phyloP scores from a whole-genome alignment of 805 yeast genomes.

The Ogataea minuta region DNA sequence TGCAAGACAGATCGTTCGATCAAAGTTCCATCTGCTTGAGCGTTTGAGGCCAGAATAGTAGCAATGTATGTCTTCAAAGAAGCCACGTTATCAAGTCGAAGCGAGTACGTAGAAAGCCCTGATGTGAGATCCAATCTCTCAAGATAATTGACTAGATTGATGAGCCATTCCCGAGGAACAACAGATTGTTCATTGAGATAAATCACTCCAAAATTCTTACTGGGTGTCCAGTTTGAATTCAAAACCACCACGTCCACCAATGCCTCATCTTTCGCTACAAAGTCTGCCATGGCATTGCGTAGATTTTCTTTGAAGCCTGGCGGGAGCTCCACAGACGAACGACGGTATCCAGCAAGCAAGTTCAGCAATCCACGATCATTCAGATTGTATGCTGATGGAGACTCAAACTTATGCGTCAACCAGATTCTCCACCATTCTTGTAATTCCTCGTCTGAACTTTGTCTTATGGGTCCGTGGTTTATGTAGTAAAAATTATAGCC shows the following conservation, averaged over 20 bases:
- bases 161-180: constrained; percentile 22
- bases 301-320: constrained; percentile 32
- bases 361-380: constrained; percentile 36
- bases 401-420: constrained; percentile 32
- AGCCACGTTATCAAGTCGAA: constrained; percentile 27
- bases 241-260: constrained; percentile 25
- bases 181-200: constrained; percentile 22
- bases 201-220: constrained; percentile 33
- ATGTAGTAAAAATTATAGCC: constrained; percentile 36
- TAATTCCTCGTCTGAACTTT: constrained; percentile 13
- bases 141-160: constrained; percentile 21
- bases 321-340: constrained; percentile 31
- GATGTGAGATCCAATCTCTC: constrained; percentile 27
- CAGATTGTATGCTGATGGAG: constrained; percentile 25
- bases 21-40: constrained; percentile 25
- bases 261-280: constrained; percentile 11
- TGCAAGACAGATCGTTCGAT: constrained; percentile 30
- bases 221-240: constrained; percentile 32
- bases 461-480: constrained; percentile 32
- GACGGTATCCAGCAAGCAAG: constrained; percentile 28
- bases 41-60: constrained; percentile 18
- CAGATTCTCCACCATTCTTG: constrained; percentile 39
- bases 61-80: constrained; percentile 23
- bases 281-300: constrained; percentile 16
- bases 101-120: constrained; percentile 29